These are phyloP conservation scores for Acrodontium crateriforme DNA, from an alignment of 2,329 filamentous ascomycete species.

Conservation along the genomic window DNA sequence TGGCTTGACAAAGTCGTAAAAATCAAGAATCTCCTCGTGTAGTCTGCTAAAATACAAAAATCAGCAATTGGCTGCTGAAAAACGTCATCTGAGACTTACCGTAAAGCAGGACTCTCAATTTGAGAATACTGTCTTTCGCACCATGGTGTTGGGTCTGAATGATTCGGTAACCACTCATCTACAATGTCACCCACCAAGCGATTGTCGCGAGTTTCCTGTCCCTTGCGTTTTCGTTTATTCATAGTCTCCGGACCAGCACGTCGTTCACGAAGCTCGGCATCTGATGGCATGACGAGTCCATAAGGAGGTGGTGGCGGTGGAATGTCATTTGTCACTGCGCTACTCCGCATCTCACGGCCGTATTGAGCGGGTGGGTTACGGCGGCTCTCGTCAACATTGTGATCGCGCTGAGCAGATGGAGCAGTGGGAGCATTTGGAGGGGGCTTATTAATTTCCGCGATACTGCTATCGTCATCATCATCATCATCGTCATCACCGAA, in stretches of 20 bases:
- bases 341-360: too few species aligned
- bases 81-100: constrained; percentile 11
- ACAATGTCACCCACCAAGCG: constrained; percentile 26
- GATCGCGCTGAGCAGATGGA: too few species aligned
- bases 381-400: constrained; percentile 27
- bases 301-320: too few species aligned
- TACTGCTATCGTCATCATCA: constrained; percentile 24
- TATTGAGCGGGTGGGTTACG: too few species aligned
- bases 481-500: constrained; percentile 34
- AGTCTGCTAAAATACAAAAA: constrained; percentile 40
- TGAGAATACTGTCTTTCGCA: constrained; percentile 26
- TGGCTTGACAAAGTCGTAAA: constrained; percentile 74
- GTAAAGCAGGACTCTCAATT: constrained; percentile 9
- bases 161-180: constrained; percentile 29
- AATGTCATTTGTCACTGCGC: too few species aligned
- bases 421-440: too few species aligned
- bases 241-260: too few species aligned
- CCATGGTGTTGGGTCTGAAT: constrained; percentile 49
- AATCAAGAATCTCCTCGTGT: constrained; percentile 81
- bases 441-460: too few species aligned
- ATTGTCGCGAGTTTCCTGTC: too few species aligned
- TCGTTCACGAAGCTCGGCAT: too few species aligned
- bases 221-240: too few species aligned
- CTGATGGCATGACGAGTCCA: too few species aligned
- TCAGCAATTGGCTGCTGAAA: background rate